These are phyloP conservation scores for Alternaria incomplexa DNA, from an alignment of 2,329 filamentous ascomycete species.

Conservation along the genomic window DNA sequence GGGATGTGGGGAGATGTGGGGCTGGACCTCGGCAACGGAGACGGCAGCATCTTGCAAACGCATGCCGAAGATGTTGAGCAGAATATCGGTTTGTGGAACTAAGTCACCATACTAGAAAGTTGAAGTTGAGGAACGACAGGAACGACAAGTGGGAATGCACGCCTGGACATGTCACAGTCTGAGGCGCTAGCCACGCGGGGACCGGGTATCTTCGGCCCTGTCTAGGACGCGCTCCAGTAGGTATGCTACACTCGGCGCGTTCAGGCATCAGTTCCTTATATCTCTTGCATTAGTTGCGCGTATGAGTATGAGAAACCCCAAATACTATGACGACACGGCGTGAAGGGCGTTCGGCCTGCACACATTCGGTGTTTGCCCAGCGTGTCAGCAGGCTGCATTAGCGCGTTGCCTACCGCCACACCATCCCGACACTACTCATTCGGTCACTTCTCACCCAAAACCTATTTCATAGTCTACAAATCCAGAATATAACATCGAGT, in stretches of 20 bases:
- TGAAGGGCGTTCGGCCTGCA: background rate
- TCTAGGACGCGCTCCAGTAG: background rate
- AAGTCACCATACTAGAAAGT: background rate
- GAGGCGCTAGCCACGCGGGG: background rate
- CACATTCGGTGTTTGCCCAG: background rate
- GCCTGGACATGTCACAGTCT: background rate
- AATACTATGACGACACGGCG: background rate
- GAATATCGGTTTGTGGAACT: background rate
- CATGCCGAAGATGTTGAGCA: background rate
- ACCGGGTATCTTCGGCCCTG: background rate
- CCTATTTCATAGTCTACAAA: background rate
- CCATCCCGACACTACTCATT: background rate
- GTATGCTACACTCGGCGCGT: background rate
- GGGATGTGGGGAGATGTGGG: constrained; percentile 14
- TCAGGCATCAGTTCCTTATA: background rate
- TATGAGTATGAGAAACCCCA: too few relatives aligned
- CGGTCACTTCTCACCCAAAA: background rate
- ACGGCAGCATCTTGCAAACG: background rate
- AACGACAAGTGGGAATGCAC: background rate
- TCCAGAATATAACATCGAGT: background rate
- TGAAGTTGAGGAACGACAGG: background rate
- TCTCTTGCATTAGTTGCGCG: background rate
- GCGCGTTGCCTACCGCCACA: background rate
- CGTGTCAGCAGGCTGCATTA: background rate
- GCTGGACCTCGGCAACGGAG: constrained; percentile 9